Conservation (phyloP, 2,329 filamentous ascomycete species). For the Blumeria graminis region DNA sequence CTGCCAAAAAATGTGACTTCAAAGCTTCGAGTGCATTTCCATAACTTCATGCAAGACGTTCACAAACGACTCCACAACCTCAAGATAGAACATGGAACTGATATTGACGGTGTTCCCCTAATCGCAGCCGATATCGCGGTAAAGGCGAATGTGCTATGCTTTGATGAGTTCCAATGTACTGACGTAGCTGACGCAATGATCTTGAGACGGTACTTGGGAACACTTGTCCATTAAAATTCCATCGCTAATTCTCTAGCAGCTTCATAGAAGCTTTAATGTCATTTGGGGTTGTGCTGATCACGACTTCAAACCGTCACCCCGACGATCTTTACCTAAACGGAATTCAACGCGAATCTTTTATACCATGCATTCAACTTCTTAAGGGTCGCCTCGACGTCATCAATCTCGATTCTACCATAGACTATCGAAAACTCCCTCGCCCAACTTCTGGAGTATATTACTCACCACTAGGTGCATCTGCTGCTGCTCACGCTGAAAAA, state of each 20-base stretch:
- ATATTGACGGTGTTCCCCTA: slow-evolving; percentile 75
- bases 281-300: slow-evolving; percentile 88
- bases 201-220: slow-evolving; percentile 34
- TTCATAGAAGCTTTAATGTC: slow-evolving; percentile 81
- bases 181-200: slow-evolving; percentile 99
- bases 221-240: background rate
- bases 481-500: slow-evolving; percentile 61
- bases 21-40: slow-evolving; percentile 90
- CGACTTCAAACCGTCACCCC: slow-evolving; percentile 89
- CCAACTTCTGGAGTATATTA: slow-evolving; percentile 89
- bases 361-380: slow-evolving; percentile 83
- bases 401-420: slow-evolving; percentile 82
- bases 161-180: slow-evolving; percentile 97
- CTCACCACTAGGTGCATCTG: slow-evolving; percentile 57
- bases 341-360: slow-evolving; percentile 82
- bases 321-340: slow-evolving; percentile 96
- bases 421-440: slow-evolving; percentile 90
- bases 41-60: slow-evolving; percentile 98
- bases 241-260: slow-evolving; percentile 16
- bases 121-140: slow-evolving; percentile 87
- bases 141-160: slow-evolving; percentile 67
- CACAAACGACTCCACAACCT: slow-evolving; percentile 76
- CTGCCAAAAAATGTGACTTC: slow-evolving; percentile 53
- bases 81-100: slow-evolving; percentile 71
- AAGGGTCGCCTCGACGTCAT: slow-evolving; percentile 68